These are phyloP conservation scores for Boletus vermiculosoides DNA, from an alignment of 768 basidiomycete species.

Conservation along the genomic window DNA sequence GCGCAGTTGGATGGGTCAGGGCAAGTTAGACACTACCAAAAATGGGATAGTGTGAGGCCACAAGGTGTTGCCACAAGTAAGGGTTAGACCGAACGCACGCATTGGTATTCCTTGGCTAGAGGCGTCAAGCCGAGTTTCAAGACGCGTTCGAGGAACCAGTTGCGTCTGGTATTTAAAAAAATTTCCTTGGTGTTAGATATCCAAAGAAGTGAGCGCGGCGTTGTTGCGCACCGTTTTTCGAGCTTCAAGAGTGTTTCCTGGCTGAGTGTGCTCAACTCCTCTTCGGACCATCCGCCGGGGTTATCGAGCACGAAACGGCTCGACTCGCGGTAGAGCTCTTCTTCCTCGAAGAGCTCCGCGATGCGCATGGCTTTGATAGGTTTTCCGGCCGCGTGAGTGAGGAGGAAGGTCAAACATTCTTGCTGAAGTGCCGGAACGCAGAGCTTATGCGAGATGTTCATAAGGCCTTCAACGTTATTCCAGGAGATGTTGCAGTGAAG, in stretches of 20 bases:
- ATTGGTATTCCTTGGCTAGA: constrained; percentile 93
- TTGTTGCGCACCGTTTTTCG: constrained; percentile 64
- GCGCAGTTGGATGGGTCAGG: constrained; percentile 80
- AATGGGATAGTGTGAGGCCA: neutral
- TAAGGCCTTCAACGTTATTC: constrained; percentile 90
- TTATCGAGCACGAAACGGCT: constrained; percentile 92
- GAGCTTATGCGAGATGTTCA: constrained; percentile 89
- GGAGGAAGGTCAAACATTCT: constrained; percentile 82
- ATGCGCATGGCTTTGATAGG: constrained; percentile 93
- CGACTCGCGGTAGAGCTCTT: constrained; percentile 86
- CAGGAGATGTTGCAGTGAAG: constrained; percentile 92
- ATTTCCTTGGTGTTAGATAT: neutral
- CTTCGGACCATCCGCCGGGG: constrained; percentile 80
- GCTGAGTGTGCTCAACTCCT: constrained; percentile 78
- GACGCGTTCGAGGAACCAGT: constrained; percentile 94
- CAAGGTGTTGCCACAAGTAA: no score
- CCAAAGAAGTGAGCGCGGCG: neutral
- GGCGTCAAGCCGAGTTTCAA: constrained; percentile 85
- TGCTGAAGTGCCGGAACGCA: constrained; percentile 78
- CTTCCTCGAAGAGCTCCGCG: constrained; percentile 87
- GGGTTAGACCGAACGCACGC: constrained; percentile 49
- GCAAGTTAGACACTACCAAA: constrained; percentile 71
- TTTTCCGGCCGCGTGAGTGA: constrained; percentile 88
- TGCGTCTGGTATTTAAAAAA: constrained; percentile 51
- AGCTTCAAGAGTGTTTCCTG: constrained; percentile 84